These are phyloP conservation scores for Pythium rishiriense DNA, from an alignment of 352 stramenopile species.

Conservation along the genomic window DNA sequence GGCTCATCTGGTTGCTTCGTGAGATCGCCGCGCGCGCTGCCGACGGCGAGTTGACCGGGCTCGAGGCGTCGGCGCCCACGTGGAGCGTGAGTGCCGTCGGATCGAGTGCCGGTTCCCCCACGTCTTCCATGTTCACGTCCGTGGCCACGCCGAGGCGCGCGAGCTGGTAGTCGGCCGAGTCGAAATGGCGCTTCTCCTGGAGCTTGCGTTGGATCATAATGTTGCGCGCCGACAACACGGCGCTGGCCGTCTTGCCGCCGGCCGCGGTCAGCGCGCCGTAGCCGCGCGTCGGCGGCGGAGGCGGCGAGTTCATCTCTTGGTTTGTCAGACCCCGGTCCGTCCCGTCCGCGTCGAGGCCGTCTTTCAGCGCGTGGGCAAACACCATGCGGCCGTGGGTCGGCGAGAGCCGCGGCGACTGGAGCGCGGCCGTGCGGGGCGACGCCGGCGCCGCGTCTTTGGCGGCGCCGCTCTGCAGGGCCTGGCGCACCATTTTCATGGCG, in stretches of 20 bases:
- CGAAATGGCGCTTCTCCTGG: conserved; percentile 66
- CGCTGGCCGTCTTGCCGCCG: conserved; percentile 23
- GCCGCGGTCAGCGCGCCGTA: conserved; percentile 24
- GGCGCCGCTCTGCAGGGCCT: conserved; percentile 16
- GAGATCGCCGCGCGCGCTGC: conserved; percentile 28
- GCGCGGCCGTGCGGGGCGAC: neutral
- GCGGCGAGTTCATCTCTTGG: conserved; percentile 13
- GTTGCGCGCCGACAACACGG: conserved; percentile 52
- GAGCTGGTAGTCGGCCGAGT: conserved; percentile 81
- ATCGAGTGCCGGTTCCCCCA: conserved; percentile 20
- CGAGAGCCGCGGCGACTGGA: conserved; percentile 20
- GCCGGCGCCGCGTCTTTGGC: neutral
- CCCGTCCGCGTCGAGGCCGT: neutral
- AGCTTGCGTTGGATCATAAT: conserved; percentile 76
- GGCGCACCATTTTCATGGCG: conserved; percentile 57
- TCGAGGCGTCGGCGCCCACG: conserved; percentile 19
- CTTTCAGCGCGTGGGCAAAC: conserved; percentile 20
- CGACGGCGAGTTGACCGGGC: conserved; percentile 48
- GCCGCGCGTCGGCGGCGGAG: conserved; percentile 2
- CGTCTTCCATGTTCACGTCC: conserved; percentile 23
- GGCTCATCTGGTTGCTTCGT: conserved; percentile 53
- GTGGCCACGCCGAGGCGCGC: conserved; percentile 26
- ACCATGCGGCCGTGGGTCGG: conserved; percentile 18
- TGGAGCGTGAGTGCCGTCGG: conserved; percentile 27
- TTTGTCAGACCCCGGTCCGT: conserved; percentile 23